Conservation (phyloP, 129 eudicot species). For the Flaveria brownii region DNA sequence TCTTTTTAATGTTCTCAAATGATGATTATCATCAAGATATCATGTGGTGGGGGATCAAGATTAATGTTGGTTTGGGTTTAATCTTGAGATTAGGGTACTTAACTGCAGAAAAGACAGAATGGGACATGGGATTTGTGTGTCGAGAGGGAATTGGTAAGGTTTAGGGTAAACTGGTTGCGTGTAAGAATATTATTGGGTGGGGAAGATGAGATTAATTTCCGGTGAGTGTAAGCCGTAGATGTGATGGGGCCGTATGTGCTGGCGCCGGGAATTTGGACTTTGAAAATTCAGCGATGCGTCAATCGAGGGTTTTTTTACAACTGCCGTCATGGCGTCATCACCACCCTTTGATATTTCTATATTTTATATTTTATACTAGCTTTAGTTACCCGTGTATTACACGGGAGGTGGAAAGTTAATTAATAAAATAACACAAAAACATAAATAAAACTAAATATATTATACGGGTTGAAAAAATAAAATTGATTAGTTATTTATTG, state of each 20-base stretch:
- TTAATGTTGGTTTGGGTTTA: slow-evolving; percentile 16
- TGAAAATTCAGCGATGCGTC: slow-evolving; percentile 3
- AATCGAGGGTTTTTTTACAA: slow-evolving; percentile 14
- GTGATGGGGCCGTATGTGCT: slow-evolving; percentile 26
- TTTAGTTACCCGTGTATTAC: too few relatives aligned
- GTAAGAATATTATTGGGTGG: slow-evolving; percentile 16
- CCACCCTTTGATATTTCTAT: background rate
- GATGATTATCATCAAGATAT: slow-evolving; percentile 9
- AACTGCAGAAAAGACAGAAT: background rate
- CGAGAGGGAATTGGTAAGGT: slow-evolving; percentile 25
- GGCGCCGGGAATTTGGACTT: slow-evolving; percentile 35
- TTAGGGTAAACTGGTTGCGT: slow-evolving; percentile 25
- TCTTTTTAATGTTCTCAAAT: slow-evolving; percentile 27
- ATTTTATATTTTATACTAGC: too few relatives aligned
- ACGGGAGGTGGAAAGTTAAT: too few relatives aligned
- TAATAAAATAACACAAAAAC: too few relatives aligned
- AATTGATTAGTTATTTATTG: too few relatives aligned
- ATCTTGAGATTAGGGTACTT: slow-evolving; percentile 1
- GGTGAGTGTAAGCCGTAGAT: slow-evolving; percentile 22
- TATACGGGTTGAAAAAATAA: too few relatives aligned
- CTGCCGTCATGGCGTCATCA: background rate
- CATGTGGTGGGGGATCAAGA: slow-evolving; percentile 33
- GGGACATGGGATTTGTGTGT: slow-evolving; percentile 7
- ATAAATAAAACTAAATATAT: too few relatives aligned
- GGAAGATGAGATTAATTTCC: slow-evolving; percentile 12